phyloP scores from a whole-genome alignment of 1,284 basidiomycete species.

The Trichosporon asahii region DNA sequence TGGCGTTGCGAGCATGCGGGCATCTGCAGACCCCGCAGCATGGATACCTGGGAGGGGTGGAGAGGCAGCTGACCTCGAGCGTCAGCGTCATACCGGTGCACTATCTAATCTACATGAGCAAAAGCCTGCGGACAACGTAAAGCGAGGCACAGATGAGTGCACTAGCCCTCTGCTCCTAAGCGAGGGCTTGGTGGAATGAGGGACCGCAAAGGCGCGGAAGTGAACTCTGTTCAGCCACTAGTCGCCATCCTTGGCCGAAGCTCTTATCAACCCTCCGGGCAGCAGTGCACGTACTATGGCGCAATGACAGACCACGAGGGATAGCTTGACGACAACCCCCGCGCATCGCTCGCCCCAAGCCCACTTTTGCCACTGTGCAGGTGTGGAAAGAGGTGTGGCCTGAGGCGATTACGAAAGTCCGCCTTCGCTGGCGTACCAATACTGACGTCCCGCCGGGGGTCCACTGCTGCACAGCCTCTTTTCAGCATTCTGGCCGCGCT shows the following conservation, averaged over 20 bases:
- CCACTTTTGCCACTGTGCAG: background rate
- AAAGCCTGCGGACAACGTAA: background rate
- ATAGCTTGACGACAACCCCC: background rate
- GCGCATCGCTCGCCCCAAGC: too few species aligned
- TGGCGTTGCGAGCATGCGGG: too few species aligned
- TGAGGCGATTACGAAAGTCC: background rate
- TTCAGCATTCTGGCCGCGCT: background rate
- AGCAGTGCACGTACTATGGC: too few species aligned
- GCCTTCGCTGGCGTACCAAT: background rate
- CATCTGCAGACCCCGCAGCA: too few species aligned
- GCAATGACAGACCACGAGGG: background rate
- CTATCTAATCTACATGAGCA: conserved; percentile 7
- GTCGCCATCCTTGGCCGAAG: background rate
- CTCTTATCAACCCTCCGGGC: background rate
- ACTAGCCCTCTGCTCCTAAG: background rate
- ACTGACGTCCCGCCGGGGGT: background rate
- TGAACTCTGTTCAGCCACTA: background rate
- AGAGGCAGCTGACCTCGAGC: background rate
- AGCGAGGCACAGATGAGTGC: background rate
- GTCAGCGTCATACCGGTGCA: background rate
- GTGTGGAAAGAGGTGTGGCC: too few species aligned
- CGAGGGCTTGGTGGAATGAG: background rate
- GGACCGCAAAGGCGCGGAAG: background rate
- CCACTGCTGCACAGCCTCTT: background rate
- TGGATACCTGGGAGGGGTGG: too few species aligned